A percentile compares a stretch with the other conserved stretches of the same genome.
These are phyloP conservation scores for Aspergillus sparsus DNA, from an alignment of 495 filamentous ascomycete species.

Conservation along the genomic window DNA sequence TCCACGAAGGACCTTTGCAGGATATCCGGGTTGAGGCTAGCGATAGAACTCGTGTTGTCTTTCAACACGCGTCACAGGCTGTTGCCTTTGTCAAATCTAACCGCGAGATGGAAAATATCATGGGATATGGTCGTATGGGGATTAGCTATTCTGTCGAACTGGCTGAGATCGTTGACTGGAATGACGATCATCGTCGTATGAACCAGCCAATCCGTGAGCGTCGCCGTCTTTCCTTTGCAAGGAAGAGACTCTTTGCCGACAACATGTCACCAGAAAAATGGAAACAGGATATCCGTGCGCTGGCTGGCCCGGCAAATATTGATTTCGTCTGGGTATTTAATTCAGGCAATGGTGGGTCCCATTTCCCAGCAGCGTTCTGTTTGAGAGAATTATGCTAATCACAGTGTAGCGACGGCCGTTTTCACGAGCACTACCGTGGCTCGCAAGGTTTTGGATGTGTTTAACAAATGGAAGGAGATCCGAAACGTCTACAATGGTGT, in stretches of 20 bases:
- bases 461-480: conserved; percentile 28
- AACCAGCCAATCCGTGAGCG: conserved; percentile 38
- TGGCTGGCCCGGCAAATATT: conserved; percentile 35
- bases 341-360: conserved; percentile 38
- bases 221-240: conserved; percentile 39
- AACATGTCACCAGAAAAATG: conserved; percentile 31
- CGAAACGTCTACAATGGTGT: conserved; percentile 33
- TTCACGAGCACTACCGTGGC: conserved; percentile 37
- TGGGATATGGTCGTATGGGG: conserved; percentile 34
- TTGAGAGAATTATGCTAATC: conserved; percentile 4
- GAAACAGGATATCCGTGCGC: conserved; percentile 32
- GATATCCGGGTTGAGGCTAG: conserved; percentile 32
- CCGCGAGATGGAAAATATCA: conserved; percentile 26
- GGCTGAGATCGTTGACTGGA: conserved; percentile 33
- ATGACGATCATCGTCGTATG: conserved; percentile 36
- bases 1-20: conserved; percentile 37
- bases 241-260: conserved; percentile 35
- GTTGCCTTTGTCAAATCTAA: conserved; percentile 33
- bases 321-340: conserved; percentile 41
- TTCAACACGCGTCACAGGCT: conserved; percentile 35
- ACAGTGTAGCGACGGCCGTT: conserved; percentile 33
- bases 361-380: neutral
- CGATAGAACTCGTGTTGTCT: conserved; percentile 27
- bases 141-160: conserved; percentile 29
- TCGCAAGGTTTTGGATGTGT: conserved; percentile 34